Evolutionary conservation across 768 basidiomycete species (phyloP), one percentile per base, ranked within the genome.

Genomic region (Panellus pusillus): DNA sequence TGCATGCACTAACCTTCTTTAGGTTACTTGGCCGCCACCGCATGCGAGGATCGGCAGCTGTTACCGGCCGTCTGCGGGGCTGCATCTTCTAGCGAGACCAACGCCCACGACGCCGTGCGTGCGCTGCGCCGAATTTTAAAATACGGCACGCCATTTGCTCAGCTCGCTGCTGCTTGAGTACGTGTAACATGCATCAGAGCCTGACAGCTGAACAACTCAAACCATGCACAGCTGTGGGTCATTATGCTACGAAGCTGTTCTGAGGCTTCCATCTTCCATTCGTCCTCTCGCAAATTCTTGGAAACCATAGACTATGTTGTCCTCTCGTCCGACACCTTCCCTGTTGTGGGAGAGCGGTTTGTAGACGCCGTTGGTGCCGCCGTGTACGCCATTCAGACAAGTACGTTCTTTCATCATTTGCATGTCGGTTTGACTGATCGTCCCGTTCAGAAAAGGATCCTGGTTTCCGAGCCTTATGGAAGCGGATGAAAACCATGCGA

Each of bases 61-160:
- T 93, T 0, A 73, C 92, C 42, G 91, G 92, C n/a, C 48, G 88
- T 93, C 13, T 93, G 89, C 63, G 91, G 95, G 48, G 75, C 89
- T 35, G 89, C 89, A 9, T 89, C 87, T 1, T 68, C 79, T 2
- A 87, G 64, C 61, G 90, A 93, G 52, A 64, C 70, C 9, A 83
- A 84, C 45, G 89, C 90, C 12, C 93, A 89, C 66, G 93, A 94
- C 63, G 91, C 92, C 0, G 82, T 87, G 6, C 83, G 84, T 49
- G 89, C 92, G 2, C 73, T 95, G 36, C 72, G 92, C 44, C 80
- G 85, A 39, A 91, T 92, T 68, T 91, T 96, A 78, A 93, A 93
- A 84, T 88, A 60, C 20, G 89, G 85, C 5, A 86, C 87, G 65
- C 86, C 89, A 3, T 65, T 84, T 39, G 82, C 83, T 4, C 89